A percentile compares a stretch with the other conserved stretches of the same genome.
phyloP scores from a whole-genome alignment of 2,329 filamentous ascomycete species.

The Fusarium torreyae region DNA sequence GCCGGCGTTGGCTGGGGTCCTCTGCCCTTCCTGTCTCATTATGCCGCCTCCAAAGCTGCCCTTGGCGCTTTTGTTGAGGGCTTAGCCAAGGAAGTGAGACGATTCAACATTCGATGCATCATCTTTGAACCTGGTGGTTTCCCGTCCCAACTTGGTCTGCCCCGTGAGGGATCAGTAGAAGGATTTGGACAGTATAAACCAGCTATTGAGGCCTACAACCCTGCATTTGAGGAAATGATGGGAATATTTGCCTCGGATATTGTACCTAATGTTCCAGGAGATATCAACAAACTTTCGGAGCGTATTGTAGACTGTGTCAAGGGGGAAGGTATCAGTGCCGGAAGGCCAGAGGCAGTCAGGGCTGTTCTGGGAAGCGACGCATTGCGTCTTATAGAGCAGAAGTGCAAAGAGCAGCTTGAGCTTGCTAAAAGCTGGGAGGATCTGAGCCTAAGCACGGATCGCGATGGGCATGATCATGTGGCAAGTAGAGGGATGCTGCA shows the following conservation, averaged over 20 bases:
- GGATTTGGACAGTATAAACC: conserved; percentile 9
- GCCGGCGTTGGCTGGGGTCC: conserved; percentile 10
- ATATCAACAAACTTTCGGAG: conserved; percentile 9
- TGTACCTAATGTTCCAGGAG: background rate
- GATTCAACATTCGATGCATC: conserved; percentile 9
- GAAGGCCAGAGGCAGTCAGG: conserved; percentile 1
- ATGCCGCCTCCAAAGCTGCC: conserved; percentile 20
- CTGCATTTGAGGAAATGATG: conserved; percentile 7
- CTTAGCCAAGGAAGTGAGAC: conserved; percentile 2
- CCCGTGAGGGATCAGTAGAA: conserved; percentile 2
- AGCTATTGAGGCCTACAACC: background rate
- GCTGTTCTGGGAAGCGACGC: conserved; percentile 15
- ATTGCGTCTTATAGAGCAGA: conserved; percentile 10
- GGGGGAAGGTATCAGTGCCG: background rate
- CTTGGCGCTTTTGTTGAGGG: conserved; percentile 10
- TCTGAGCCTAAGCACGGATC: conserved; percentile 6
- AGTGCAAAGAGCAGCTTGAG: conserved; percentile 15
- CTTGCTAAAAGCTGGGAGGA: conserved; percentile 8
- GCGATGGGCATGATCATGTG: conserved; percentile 9
- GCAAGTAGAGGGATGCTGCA: conserved; percentile 18
- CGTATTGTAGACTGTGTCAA: conserved; percentile 12
- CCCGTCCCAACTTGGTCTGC: conserved; percentile 11
- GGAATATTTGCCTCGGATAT: conserved; percentile 6
- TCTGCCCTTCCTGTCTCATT: conserved; percentile 13
- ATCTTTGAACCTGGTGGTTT: conserved; percentile 15